A percentile compares a stretch with the other conserved stretches of the same genome.
These are phyloP conservation scores for Fraxinus baroniana DNA, from an alignment of 305 asterid species.

Conservation along the genomic window DNA sequence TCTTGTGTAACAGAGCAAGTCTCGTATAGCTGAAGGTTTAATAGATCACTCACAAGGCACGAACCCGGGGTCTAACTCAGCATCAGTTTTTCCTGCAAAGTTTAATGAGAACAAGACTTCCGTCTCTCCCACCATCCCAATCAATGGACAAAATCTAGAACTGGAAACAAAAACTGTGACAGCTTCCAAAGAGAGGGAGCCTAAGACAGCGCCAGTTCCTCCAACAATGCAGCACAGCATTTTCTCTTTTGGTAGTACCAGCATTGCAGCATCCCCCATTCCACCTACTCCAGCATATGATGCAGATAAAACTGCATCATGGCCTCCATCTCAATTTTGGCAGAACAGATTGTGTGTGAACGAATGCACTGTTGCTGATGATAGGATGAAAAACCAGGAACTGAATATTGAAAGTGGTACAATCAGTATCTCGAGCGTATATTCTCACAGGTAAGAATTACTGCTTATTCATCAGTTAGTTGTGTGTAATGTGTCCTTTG, in stretches of 20 bases:
- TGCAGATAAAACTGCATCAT: conserved; percentile 37
- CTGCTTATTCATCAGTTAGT: not conserved
- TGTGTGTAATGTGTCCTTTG: not conserved
- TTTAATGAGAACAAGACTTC: conserved; percentile 51
- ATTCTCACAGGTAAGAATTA: conserved; percentile 73
- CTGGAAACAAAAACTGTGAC: conserved; percentile 54
- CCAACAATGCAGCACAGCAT: conserved; percentile 38
- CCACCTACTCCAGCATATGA: conserved; percentile 47
- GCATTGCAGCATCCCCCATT: conserved; percentile 41
- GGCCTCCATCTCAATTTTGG: conserved; percentile 47
- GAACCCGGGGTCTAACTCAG: conserved; percentile 45
- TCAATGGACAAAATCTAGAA: conserved; percentile 61
- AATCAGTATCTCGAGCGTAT: conserved; percentile 72
- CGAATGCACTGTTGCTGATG: conserved; percentile 31
- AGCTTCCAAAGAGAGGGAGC: conserved; percentile 46
- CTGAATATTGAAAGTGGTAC: conserved; percentile 66
- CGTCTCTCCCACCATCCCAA: conserved; percentile 41
- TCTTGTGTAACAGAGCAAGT: conserved; percentile 51
- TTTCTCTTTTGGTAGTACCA: conserved; percentile 42
- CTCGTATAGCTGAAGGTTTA: conserved; percentile 51
- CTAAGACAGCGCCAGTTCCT: conserved; percentile 41
- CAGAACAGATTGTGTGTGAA: conserved; percentile 35
- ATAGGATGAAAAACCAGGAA: conserved; percentile 54
- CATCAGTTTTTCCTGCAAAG: conserved; percentile 47
- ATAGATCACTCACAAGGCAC: conserved; percentile 48